phyloP scores from a whole-genome alignment of 371 early-diverging fungal genomes.

The Umbelopsis sp. region DNA sequence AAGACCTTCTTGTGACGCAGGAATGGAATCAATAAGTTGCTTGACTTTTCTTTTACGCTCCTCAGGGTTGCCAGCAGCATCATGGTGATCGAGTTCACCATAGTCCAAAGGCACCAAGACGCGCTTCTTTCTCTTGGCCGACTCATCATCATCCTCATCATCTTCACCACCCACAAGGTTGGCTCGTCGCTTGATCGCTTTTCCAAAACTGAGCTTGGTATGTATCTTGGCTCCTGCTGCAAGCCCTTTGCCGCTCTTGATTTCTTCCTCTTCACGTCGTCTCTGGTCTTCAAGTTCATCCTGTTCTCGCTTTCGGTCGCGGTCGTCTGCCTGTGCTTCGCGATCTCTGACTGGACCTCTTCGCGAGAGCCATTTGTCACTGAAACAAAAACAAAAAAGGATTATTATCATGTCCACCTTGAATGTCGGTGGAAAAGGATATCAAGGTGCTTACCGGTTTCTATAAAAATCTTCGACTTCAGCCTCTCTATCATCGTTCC shows the following conservation, averaged over 20 bases:
- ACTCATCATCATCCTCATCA: slow-evolving; percentile 63
- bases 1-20: slow-evolving; percentile 76
- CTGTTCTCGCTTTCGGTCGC: slow-evolving; percentile 65
- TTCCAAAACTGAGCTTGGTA: slow-evolving; percentile 52
- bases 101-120: slow-evolving; percentile 66
- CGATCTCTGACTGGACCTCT: slow-evolving; percentile 63
- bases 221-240: slow-evolving; percentile 44
- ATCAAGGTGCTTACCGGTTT: slow-evolving; percentile 55
- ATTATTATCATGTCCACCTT: too few species aligned
- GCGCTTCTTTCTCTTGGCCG: slow-evolving; percentile 56
- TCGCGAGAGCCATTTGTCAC: slow-evolving; percentile 72
- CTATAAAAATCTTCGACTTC: slow-evolving; percentile 62
- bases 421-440: too few species aligned
- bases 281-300: slow-evolving; percentile 56
- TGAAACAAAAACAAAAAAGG: slow-evolving; percentile 23
- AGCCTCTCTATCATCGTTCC: slow-evolving; percentile 76
- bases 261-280: slow-evolving; percentile 40
- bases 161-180: slow-evolving; percentile 54
- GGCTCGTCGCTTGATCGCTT: slow-evolving; percentile 46
- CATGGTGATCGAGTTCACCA: slow-evolving; percentile 46
- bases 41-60: slow-evolving; percentile 64
- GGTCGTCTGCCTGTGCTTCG: slow-evolving; percentile 73
- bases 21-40: slow-evolving; percentile 72
- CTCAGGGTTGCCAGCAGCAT: slow-evolving; percentile 41
- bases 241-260: slow-evolving; percentile 36